These are phyloP conservation scores for Kwoniella botswanensis DNA, from an alignment of 768 basidiomycete genomes.

Conservation along the genomic window DNA sequence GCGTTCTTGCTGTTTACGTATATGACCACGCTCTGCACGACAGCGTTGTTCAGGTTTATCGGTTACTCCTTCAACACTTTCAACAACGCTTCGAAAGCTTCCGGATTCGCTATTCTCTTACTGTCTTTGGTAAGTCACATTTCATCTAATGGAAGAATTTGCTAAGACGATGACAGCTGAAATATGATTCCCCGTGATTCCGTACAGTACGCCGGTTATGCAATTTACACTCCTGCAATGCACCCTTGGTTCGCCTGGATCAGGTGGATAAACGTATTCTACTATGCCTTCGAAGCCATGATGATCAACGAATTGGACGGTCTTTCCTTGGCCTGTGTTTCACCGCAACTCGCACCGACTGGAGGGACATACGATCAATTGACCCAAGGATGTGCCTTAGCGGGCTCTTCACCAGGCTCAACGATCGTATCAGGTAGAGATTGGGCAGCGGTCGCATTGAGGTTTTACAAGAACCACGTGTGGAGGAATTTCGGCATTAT, in stretches of 20 bases:
- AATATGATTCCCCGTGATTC: not conserved
- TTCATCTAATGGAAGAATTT: not conserved
- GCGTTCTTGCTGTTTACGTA: slow-evolving; percentile 42
- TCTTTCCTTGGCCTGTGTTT: slow-evolving; percentile 33
- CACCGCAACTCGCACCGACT: slow-evolving; percentile 40
- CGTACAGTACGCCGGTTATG: slow-evolving; percentile 36
- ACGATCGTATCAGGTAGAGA: slow-evolving; percentile 37
- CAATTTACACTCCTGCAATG: slow-evolving; percentile 50
- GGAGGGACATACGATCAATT: slow-evolving; percentile 32
- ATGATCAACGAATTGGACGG: slow-evolving; percentile 41
- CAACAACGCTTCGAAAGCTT: slow-evolving; percentile 54
- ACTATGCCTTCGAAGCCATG: slow-evolving; percentile 52
- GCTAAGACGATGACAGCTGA: too few relatives aligned
- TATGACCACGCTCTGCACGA: slow-evolving; percentile 36
- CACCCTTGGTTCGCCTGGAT: slow-evolving; percentile 57
- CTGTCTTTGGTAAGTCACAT: slow-evolving; percentile 39
- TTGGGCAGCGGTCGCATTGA: slow-evolving; percentile 44
- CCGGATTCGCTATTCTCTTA: slow-evolving; percentile 45
- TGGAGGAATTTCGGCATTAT: slow-evolving; percentile 58
- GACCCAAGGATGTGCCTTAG: slow-evolving; percentile 37
- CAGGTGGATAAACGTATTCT: slow-evolving; percentile 53
- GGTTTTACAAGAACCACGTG: slow-evolving; percentile 47
- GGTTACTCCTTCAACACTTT: slow-evolving; percentile 52
- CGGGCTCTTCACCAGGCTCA: slow-evolving; percentile 42
- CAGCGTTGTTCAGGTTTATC: slow-evolving; percentile 50